Percentiles rank a stretch among this genome's conserved stretches.
Evolutionary conservation across 306 rosid species (phyloP).

Genomic region (Sicyos baderoa): DNA sequence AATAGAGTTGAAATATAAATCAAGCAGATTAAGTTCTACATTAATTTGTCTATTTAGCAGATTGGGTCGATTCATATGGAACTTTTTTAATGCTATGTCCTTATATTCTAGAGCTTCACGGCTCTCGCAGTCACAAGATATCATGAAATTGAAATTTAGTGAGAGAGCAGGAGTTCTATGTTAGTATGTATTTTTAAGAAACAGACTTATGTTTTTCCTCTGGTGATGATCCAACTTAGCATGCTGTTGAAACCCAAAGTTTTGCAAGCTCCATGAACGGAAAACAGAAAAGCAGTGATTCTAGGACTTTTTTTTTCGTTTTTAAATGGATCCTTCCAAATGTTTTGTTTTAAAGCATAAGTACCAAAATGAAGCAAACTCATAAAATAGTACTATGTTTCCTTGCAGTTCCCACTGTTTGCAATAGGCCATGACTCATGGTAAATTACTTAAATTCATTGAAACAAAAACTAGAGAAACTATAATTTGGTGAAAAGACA

Average conservation of each 20-base stretch:
- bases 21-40: not conserved
- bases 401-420: not conserved
- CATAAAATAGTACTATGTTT: not conserved
- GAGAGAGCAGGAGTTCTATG: not conserved
- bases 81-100: not conserved
- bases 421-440: not conserved
- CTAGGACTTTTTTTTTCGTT: not conserved
- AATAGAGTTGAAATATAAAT: not conserved
- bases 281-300: not conserved
- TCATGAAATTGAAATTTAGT: not conserved
- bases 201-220: too few relatives aligned
- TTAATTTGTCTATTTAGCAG: not conserved
- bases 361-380: not conserved
- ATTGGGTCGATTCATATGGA: not conserved
- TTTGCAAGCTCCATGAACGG: constrained; percentile 3
- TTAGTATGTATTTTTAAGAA: not conserved
- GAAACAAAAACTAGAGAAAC: not conserved
- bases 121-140: not conserved
- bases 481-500: not conserved
- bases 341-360: not conserved
- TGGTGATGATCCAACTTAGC: too few relatives aligned
- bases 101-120: not conserved
- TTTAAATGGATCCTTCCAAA: not conserved
- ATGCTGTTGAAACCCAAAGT: not conserved
- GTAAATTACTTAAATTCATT: not conserved